Base-by-base conservation (phyloP, 306 rosid genomes). In the Vicia faba region DNA sequence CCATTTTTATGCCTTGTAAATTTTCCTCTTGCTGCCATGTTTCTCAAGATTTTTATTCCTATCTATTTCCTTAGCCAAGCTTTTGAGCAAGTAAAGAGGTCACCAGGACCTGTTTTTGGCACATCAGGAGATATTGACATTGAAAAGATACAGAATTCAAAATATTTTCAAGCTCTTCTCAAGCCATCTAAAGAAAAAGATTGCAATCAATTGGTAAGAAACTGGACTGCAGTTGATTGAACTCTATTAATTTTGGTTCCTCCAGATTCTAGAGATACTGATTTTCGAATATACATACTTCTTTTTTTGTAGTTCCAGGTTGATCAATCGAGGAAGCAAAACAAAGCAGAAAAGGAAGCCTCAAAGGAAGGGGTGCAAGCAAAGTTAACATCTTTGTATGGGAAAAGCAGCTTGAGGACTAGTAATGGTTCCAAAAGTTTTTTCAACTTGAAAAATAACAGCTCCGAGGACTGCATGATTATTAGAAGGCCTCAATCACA, bases 21-120 rank as follows among this genome's bases (percentile, higher is more conserved):
- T 43, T 74, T 57, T 48, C 62, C 5, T 59, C 18, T 35, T 11
- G 57, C 26, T 60, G 1, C 36, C 11, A 16, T 62, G 35, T 33
- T 51, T 39, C 71, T 72, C n/a, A 72, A 40, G 4, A 29, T 53
- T 63, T 56, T 65, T 56, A 23, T 56, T 60, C 16, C 39, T 36
- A 2, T 15, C 48, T 56, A 26, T 48, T 71, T 71, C 23, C 9
- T 50, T 38, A 93, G 99, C 12, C 84, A 69, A 81, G 96, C 91
- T 58, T 93, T 93, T 70, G 96, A 88, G 78, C 92, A 80, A 75
- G 97, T 86, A 69, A 88, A 84, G 77, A 86, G 68, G 64, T 72
- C 86, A 55, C 82, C 87, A 33, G 92, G 89, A 38, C 20, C 69
- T 14, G 59, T 86, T 67, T 90, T 93, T 78, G 69, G 83, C 70